Evolutionary conservation across 2,329 filamentous ascomycete species (phyloP).

Genomic region (Arthrobotrys sinensis): DNA sequence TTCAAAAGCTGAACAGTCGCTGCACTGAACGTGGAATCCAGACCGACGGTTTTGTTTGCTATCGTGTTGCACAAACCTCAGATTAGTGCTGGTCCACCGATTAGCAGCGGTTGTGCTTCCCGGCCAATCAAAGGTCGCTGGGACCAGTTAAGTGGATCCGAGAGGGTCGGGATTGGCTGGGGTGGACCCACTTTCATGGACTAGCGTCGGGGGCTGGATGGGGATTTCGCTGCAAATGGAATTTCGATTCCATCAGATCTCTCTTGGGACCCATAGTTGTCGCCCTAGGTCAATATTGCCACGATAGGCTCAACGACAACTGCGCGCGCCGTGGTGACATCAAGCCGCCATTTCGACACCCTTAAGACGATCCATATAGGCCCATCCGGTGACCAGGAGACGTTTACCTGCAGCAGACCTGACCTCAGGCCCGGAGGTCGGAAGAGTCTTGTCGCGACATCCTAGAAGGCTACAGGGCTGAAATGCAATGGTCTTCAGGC

Average conservation of each 20-base stretch:
- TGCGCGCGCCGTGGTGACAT: neutral
- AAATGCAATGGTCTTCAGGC: neutral
- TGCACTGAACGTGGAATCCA: neutral
- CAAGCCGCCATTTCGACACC: neutral
- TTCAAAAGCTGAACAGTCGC: neutral
- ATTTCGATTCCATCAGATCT: neutral
- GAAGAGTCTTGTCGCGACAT: neutral
- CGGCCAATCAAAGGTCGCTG: conserved; percentile 31
- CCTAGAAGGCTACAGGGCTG: neutral
- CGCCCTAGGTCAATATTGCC: neutral
- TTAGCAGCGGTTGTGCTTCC: conserved; percentile 23
- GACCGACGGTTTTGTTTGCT: neutral
- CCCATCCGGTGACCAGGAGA: neutral
- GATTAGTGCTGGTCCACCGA: neutral
- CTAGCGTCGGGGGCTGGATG: conserved; percentile 4
- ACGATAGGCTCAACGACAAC: neutral
- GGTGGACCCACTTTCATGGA: neutral
- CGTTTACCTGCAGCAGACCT: neutral
- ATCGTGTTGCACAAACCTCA: conserved; percentile 24
- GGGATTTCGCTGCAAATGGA: neutral
- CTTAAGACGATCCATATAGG: neutral
- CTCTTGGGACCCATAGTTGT: neutral
- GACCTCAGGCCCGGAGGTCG: neutral
- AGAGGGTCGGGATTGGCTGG: neutral
- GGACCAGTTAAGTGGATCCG: conserved; percentile 9